Percentiles rank a stretch among this genome's conserved stretches.
Conservation (phyloP, 1,284 basidiomycete genomes). For the Moesziomyces parantarcticus region DNA sequence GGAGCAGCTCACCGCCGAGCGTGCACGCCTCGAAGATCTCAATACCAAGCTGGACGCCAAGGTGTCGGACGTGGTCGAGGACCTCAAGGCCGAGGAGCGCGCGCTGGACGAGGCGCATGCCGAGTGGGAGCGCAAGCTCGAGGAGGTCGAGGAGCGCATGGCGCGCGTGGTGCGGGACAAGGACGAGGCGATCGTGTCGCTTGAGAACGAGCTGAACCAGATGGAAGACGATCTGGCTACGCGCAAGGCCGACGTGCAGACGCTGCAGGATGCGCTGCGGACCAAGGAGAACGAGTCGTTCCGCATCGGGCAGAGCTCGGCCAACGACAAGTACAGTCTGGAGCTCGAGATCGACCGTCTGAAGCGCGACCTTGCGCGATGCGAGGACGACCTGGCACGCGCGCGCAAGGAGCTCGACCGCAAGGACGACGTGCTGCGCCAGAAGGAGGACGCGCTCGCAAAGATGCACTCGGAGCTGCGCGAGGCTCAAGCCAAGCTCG, state of each 20-base stretch:
- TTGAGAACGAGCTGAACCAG: slow-evolving; percentile 57
- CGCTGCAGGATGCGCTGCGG: slow-evolving; percentile 78
- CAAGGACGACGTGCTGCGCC: slow-evolving; percentile 75
- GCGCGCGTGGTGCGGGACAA: slow-evolving; percentile 56
- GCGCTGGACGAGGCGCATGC: slow-evolving; percentile 67
- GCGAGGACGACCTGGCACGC: slow-evolving; percentile 82
- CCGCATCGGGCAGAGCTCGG: slow-evolving; percentile 81
- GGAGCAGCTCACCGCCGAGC: slow-evolving; percentile 42
- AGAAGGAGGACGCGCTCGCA: slow-evolving; percentile 78
- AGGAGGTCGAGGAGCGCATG: slow-evolving; percentile 55
- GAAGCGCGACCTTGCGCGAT: slow-evolving; percentile 82
- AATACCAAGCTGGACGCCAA: slow-evolving; percentile 62
- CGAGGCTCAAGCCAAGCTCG: slow-evolving; percentile 56
- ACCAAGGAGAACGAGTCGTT: slow-evolving; percentile 73
- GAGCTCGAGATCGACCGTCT: slow-evolving; percentile 90
- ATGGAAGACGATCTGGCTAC: slow-evolving; percentile 49
- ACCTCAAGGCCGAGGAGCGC: slow-evolving; percentile 69
- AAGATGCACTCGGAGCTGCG: slow-evolving; percentile 67
- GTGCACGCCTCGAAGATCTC: slow-evolving; percentile 46
- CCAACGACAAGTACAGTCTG: slow-evolving; percentile 84
- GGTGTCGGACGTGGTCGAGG: slow-evolving; percentile 67
- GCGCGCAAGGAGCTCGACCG: slow-evolving; percentile 79
- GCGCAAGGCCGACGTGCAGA: slow-evolving; percentile 50
- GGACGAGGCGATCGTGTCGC: slow-evolving; percentile 51
- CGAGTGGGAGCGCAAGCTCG: slow-evolving; percentile 68